Percentiles rank a stretch among this genome's conserved stretches.
Evolutionary conservation across 1,284 basidiomycete genomes (phyloP).

Genomic region (Tilletia walkeri): DNA sequence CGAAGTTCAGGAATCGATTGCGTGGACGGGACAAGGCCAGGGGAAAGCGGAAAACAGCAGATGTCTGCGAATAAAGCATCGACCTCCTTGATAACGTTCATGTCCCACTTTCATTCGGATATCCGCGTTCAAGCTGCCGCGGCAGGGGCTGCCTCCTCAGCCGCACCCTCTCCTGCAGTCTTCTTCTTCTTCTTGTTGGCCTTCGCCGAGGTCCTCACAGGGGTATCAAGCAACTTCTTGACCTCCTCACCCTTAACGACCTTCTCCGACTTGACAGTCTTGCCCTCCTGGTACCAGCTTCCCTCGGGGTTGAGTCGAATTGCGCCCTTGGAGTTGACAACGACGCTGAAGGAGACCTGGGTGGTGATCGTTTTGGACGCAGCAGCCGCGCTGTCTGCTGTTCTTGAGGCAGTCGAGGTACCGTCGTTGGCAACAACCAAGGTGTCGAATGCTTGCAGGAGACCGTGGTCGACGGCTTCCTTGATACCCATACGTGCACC

Average conservation of each 20-base stretch:
- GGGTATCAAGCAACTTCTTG: slow-evolving; percentile 20
- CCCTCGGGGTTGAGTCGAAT: slow-evolving; percentile 80
- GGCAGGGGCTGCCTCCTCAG: neutral
- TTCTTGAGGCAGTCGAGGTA: slow-evolving; percentile 53
- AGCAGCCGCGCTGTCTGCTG: neutral
- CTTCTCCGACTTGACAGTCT: slow-evolving; percentile 77
- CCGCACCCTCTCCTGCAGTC: slow-evolving; percentile 4
- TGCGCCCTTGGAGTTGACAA: slow-evolving; percentile 71
- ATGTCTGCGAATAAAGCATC: no score
- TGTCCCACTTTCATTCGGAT: neutral
- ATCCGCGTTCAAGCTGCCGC: neutral
- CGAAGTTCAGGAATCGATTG: no score
- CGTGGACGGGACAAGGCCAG: no score
- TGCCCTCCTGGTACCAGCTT: slow-evolving; percentile 85
- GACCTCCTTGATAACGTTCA: no score
- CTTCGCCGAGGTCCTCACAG: slow-evolving; percentile 14
- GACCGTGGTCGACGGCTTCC: slow-evolving; percentile 88
- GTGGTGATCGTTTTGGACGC: slow-evolving; percentile 59
- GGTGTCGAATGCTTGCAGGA: slow-evolving; percentile 86
- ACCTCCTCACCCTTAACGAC: slow-evolving; percentile 73
- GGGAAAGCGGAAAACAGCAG: no score
- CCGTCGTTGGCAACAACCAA: slow-evolving; percentile 35
- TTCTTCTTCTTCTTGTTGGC: slow-evolving; percentile 22
- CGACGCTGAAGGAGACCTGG: slow-evolving; percentile 93
- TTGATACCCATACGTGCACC: slow-evolving; percentile 89